Conservation (phyloP, 148 eudicot genomes). For the Polygonum maritimum region DNA sequence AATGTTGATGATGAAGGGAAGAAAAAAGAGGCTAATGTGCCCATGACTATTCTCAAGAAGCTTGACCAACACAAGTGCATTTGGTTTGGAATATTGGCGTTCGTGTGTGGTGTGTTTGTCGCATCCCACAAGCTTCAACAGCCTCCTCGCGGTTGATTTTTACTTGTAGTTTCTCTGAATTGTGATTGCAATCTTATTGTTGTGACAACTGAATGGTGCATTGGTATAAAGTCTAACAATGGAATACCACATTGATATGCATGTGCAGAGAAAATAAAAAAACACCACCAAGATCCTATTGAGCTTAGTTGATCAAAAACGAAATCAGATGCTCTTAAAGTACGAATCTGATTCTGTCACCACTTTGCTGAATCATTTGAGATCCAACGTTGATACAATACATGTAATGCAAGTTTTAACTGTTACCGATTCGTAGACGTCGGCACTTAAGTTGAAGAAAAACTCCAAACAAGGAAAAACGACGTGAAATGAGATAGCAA, state of each 20-base stretch:
- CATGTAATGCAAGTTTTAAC: no score
- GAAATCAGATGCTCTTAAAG: neutral
- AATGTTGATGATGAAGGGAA: neutral
- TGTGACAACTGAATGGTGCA: neutral
- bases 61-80: neutral
- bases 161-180: neutral
- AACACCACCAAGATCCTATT: neutral
- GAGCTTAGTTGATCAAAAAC: neutral
- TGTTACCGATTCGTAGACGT: no score
- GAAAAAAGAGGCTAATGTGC: neutral
- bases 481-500: no score
- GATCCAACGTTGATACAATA: neutral
- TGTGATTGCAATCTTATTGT: neutral
- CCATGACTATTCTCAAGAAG: neutral
- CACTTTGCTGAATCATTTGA: neutral
- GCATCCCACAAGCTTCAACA: constrained; percentile 28
- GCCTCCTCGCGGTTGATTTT: neutral
- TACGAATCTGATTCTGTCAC: neutral
- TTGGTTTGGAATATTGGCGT: constrained; percentile 30
- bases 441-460: neutral
- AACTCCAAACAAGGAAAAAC: neutral
- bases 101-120: constrained; percentile 44
- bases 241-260: neutral
- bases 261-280: no score
- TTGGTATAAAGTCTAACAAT: neutral